Conservation (phyloP, 2,329 filamentous ascomycete species). For the Diaporthe velutina region DNA sequence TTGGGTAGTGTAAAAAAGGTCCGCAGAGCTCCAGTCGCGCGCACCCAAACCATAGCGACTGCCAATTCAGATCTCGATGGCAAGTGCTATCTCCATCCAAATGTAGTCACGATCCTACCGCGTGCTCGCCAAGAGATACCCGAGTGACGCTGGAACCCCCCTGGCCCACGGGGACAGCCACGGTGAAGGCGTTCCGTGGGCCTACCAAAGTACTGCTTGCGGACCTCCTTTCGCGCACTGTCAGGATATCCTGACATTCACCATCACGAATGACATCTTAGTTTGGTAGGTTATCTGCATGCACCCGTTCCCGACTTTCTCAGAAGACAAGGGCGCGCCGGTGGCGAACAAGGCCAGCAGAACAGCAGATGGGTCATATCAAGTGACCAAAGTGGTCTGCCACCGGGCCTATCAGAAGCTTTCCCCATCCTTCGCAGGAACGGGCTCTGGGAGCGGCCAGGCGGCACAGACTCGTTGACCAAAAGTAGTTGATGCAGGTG, state of each 20-base stretch:
- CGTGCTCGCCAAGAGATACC: slow-evolving; percentile 19
- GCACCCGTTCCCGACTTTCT: slow-evolving; percentile 20
- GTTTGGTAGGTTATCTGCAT: neutral
- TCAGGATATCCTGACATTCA: slow-evolving; percentile 14
- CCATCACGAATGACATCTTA: slow-evolving; percentile 21
- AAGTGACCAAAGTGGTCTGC: slow-evolving; percentile 16
- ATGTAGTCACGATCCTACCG: slow-evolving; percentile 18
- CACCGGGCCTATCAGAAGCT: slow-evolving; percentile 19
- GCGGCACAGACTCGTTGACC: slow-evolving; percentile 5
- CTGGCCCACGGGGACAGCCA: neutral
- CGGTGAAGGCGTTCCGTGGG: slow-evolving; percentile 4
- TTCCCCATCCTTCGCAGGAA: neutral
- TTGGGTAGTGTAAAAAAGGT: slow-evolving; percentile 21
- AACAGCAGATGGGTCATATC: slow-evolving; percentile 10
- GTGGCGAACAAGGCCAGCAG: neutral
- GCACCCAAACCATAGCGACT: neutral
- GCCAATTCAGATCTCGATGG: slow-evolving; percentile 33
- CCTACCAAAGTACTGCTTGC: neutral
- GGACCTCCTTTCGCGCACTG: neutral
- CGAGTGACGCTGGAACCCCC: neutral
- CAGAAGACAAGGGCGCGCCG: slow-evolving; percentile 9
- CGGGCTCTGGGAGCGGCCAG: neutral
- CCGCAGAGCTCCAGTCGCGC: neutral
- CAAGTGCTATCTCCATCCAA: neutral
- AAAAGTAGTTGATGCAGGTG: neutral